Evolutionary conservation across 192 early-diverging fungal species (phyloP), one percentile per base, ranked within the genome.

Genomic region (Backusella circina): DNA sequence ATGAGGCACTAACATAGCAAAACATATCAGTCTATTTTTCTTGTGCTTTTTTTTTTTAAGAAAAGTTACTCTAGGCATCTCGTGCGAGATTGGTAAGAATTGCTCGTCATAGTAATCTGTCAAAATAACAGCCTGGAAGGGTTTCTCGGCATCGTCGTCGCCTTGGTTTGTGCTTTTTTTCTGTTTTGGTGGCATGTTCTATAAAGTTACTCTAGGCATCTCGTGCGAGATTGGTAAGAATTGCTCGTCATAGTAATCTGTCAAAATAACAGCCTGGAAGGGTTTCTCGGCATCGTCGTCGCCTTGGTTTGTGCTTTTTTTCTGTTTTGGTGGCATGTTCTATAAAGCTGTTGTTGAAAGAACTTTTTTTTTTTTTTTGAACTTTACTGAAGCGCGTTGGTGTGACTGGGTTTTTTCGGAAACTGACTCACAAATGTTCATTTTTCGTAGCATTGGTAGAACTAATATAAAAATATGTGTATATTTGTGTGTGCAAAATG

Each of bases 221-320:
- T 94, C 91, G 70, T 89, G 81, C 13, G 95, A 90, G 69, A 99
- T 86, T 44, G 98, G 98, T 74, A 91, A 86, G 79, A 98, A 98
- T 15, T 91, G 90, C 73, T 92, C 88, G 78, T 98, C 88, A 78
- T 92, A 95, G 21, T 89, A 91, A 80, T 99, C 98, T 1, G 96
- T 94, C 69, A 99, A 88, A 70, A 99, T 87, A 70, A 99, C 92
- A 5, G 97, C 98, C 82, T 93, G 92, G 15, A 95, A 85, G 50
- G 91, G 85, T 9, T 91, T 86, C 67, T 93, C 92, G 41, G 86
- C 85, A 39, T 88, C 87, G 26, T 86, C 75, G 35, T 83, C 74
- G 47, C 50, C 71, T 28, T 77, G 72, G 30, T 35, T 54, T 1
- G 72, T 65, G n/a, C 39, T 15, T 12, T 75, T 47, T 51, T 57